Evolutionary conservation across 805 yeast genomes (phyloP), one percentile per base, ranked within the genome.

Genomic region (Saturnispora quitensis): DNA sequence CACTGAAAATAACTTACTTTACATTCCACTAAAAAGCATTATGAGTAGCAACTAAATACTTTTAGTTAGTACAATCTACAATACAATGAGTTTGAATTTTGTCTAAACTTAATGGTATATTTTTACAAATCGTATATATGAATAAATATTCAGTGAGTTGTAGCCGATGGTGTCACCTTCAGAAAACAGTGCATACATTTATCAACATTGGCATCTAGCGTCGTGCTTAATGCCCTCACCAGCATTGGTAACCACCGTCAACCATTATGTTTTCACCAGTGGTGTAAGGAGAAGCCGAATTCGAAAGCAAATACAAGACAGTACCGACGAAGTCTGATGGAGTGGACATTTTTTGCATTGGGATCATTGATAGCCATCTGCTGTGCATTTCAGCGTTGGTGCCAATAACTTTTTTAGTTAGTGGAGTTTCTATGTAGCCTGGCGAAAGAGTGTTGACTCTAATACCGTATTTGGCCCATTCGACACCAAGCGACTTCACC

Each of bases 241-340:
- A 86, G 59, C 89, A 82, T 59, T 84, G 84, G 73, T 86, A 87
- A 53, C 95, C 95, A 62, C 95, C 95, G 64, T 87, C 95, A 52
- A 85, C 91, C 31, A 84, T 80, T 68, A 87, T 68, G 68, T 86
- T 86, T 65, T 85, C 83, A 62, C 95, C 95, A 15, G 95, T 86
- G 53, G 91, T 85, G 74, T 86, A 87, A 18, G 84, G 74, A 36
- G 86, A 77, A 8, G 91, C 93, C 46, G 78, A 60, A 52, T 79
- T 78, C 38, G 86, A 76, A 25, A 90, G 82, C 72, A 86, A 74
- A 73, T 84, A 87, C 56, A 87, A 70, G 52, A 84, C 74, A 35
- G 87, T 75, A 40, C 95, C 95, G 40, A 84, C 84, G 64, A 86
- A 84, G 69, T 86, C 95, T 63, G 81, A 76, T 55, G 93, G 91